These are phyloP conservation scores for Naganishia onofrii DNA, from an alignment of 768 basidiomycete genomes.

Conservation along the genomic window DNA sequence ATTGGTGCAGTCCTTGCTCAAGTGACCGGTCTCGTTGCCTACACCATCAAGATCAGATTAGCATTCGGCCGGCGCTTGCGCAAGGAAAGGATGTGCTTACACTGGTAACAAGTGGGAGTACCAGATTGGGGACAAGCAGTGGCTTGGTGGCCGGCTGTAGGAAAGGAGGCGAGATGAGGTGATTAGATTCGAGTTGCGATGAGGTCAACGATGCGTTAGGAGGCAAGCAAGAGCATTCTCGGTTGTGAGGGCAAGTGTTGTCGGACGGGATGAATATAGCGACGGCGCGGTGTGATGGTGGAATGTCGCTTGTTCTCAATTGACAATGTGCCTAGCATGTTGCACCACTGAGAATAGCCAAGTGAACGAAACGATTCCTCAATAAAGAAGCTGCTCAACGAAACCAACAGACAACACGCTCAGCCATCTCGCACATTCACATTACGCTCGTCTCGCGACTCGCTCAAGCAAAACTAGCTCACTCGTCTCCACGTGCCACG, in stretches of 20 bases:
- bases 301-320: background rate
- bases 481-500: background rate
- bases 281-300: background rate
- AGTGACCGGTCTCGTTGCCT: conserved; percentile 44
- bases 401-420: conserved; percentile 17
- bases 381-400: background rate
- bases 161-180: background rate
- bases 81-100: conserved; percentile 30
- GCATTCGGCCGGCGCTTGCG: background rate
- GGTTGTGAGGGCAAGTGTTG: background rate
- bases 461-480: conserved; percentile 22
- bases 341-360: no score
- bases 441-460: conserved; percentile 18
- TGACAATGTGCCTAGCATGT: no score
- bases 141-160: conserved; percentile 50
- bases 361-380: background rate
- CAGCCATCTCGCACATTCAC: conserved; percentile 18
- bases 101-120: conserved; percentile 50
- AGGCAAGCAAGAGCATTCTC: background rate
- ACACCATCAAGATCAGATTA: background rate
- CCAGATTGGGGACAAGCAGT: conserved; percentile 45
- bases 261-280: background rate
- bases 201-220: background rate
- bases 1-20: conserved; percentile 49
- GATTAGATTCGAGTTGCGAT: background rate